Evolutionary conservation across 371 early-diverging fungal genomes (phyloP).

Genomic region (Dipsacomyces acuminosporus): DNA sequence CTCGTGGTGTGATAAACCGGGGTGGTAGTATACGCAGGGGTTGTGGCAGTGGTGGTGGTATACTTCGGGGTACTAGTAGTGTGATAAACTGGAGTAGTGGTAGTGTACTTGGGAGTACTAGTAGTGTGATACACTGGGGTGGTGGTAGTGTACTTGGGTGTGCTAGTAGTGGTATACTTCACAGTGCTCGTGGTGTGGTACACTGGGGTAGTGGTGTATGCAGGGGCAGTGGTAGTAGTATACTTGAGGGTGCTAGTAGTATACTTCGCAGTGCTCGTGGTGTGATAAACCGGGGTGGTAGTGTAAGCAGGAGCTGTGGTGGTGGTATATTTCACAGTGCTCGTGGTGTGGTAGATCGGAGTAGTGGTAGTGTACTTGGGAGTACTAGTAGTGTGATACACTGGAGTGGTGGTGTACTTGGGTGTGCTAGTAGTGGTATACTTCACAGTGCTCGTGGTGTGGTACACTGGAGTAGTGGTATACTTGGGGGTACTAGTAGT

Average conservation of each 20-base stretch:
- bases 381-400: background rate
- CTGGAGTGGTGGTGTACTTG: background rate
- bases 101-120: background rate
- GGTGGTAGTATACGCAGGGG: background rate
- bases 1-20: background rate
- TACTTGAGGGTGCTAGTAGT: background rate
- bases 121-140: background rate
- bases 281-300: background rate
- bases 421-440: background rate
- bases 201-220: background rate
- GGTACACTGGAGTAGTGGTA: background rate
- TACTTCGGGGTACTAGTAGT: too few species aligned
- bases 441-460: background rate
- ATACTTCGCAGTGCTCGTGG: background rate
- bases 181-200: background rate
- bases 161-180: background rate
- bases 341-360: background rate
- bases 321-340: too few species aligned
- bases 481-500: background rate
- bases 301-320: background rate
- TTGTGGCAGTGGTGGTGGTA: background rate
- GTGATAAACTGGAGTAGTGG: background rate
- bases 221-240: too few species aligned
- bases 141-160: background rate
- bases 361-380: background rate